A percentile compares a stretch with the other conserved stretches of the same genome.
phyloP scores from a whole-genome alignment of 2,329 filamentous ascomycete genomes.

The Verticillium zaregamsianum region DNA sequence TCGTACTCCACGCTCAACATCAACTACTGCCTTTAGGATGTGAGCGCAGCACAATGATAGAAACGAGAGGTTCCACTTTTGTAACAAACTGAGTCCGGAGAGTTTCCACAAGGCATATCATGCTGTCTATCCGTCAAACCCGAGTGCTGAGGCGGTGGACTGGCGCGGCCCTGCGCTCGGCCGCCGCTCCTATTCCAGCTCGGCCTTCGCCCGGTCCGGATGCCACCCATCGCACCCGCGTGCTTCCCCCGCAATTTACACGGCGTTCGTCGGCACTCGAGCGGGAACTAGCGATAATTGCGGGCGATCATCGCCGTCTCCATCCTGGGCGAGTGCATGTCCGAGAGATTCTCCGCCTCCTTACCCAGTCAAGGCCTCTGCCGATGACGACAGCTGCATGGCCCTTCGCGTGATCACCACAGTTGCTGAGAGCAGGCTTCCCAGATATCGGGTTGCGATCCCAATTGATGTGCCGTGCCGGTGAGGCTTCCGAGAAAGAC shows the following conservation, averaged over 20 bases:
- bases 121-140: too few relatives aligned
- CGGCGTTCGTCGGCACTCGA: not conserved
- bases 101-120: too few relatives aligned
- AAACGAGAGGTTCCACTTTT: too few relatives aligned
- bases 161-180: not conserved
- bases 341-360: conserved; percentile 11
- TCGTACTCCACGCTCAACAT: too few relatives aligned
- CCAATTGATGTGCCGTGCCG: not conserved
- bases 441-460: not conserved
- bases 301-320: not conserved
- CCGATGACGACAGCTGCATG: conserved; percentile 10
- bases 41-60: too few relatives aligned
- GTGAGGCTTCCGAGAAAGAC: conserved; percentile 1
- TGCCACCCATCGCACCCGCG: too few relatives aligned
- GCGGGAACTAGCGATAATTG: not conserved
- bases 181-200: not conserved
- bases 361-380: conserved; percentile 3
- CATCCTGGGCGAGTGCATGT: not conserved
- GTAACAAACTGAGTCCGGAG: too few relatives aligned
- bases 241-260: not conserved
- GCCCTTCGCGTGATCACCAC: conserved; percentile 6
- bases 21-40: too few relatives aligned
- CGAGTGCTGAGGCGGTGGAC: not conserved
- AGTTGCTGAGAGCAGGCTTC: not conserved
- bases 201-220: too few relatives aligned